Evolutionary conservation across 2,329 filamentous ascomycete genomes (phyloP).

Genomic region (Dactylellina parvicollis): DNA sequence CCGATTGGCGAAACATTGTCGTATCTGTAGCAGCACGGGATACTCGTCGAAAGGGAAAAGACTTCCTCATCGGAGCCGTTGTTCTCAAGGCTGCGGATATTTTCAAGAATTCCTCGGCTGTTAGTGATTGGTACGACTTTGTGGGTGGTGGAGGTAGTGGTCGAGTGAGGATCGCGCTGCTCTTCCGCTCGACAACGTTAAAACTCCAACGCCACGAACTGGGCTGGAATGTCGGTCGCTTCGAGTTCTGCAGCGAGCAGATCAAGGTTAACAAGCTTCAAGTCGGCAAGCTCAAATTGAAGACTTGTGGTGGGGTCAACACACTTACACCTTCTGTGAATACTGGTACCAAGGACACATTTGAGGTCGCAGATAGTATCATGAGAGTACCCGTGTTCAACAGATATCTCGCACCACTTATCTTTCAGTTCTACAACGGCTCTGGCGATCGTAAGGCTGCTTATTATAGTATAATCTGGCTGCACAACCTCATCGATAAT

Average conservation of each 20-base stretch:
- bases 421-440: constrained; percentile 80
- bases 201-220: constrained; percentile 82
- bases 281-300: constrained; percentile 42
- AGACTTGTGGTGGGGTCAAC: constrained; percentile 48
- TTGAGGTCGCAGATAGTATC: constrained; percentile 50
- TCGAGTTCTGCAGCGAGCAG: constrained; percentile 80
- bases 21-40: constrained; percentile 92
- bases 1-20: constrained; percentile 92
- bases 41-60: constrained; percentile 86
- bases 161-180: constrained; percentile 83
- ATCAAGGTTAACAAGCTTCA: constrained; percentile 71
- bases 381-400: constrained; percentile 87
- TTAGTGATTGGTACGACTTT: constrained; percentile 91
- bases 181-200: constrained; percentile 90
- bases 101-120: constrained; percentile 83
- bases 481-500: constrained; percentile 83
- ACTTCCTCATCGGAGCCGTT: constrained; percentile 91
- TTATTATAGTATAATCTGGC: constrained; percentile 80
- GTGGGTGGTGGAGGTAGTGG: constrained; percentile 94
- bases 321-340: constrained; percentile 61
- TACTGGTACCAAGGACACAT: constrained; percentile 11
- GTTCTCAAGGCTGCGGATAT: constrained; percentile 87
- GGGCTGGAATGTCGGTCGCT: constrained; percentile 95
- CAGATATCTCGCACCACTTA: constrained; percentile 86
- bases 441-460: constrained; percentile 50